Percentiles rank a stretch among this genome's conserved stretches.
These are phyloP conservation scores for Aureobasidium sp. DNA, from an alignment of 2,329 filamentous ascomycete species.

Conservation along the genomic window DNA sequence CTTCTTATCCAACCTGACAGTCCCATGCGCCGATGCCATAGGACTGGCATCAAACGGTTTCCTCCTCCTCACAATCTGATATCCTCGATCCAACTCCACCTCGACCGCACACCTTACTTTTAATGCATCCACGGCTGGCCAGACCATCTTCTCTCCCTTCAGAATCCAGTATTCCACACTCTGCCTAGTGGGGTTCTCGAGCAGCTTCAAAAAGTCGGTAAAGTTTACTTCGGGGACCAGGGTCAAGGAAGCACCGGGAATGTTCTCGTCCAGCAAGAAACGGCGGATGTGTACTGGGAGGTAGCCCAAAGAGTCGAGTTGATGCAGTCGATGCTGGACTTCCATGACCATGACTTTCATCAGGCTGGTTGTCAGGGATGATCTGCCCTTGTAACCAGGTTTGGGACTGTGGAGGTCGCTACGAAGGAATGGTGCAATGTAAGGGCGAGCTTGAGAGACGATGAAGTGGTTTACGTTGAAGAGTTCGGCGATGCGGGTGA, in stretches of 20 bases:
- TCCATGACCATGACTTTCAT: slow-evolving; percentile 59
- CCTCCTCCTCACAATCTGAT: slow-evolving; percentile 64
- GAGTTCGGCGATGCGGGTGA: slow-evolving; percentile 68
- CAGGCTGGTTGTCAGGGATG: slow-evolving; percentile 43
- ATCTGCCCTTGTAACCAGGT: slow-evolving; percentile 52
- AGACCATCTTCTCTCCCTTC: slow-evolving; percentile 78
- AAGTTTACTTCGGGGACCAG: slow-evolving; percentile 72
- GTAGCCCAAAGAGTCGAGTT: slow-evolving; percentile 70
- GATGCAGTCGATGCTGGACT: slow-evolving; percentile 70
- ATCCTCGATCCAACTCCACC: slow-evolving; percentile 78
- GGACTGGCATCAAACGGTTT: slow-evolving; percentile 37
- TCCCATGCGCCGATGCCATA: background rate
- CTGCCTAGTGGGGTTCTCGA: slow-evolving; percentile 74
- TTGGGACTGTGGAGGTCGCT: slow-evolving; percentile 71
- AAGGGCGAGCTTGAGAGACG: slow-evolving; percentile 84
- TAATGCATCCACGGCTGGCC: slow-evolving; percentile 79
- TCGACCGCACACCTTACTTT: slow-evolving; percentile 79
- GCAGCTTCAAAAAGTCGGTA: slow-evolving; percentile 65
- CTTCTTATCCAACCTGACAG: slow-evolving; percentile 5
- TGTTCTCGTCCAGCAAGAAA: slow-evolving; percentile 71
- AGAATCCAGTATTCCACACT: slow-evolving; percentile 79
- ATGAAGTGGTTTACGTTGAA: slow-evolving; percentile 97
- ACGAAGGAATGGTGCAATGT: slow-evolving; percentile 77
- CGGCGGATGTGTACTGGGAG: slow-evolving; percentile 64
- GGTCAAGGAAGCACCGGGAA: slow-evolving; percentile 54